These are phyloP conservation scores for Oryza meyeriana DNA, from an alignment of 176 grass and related monocot genomes.

Conservation along the genomic window DNA sequence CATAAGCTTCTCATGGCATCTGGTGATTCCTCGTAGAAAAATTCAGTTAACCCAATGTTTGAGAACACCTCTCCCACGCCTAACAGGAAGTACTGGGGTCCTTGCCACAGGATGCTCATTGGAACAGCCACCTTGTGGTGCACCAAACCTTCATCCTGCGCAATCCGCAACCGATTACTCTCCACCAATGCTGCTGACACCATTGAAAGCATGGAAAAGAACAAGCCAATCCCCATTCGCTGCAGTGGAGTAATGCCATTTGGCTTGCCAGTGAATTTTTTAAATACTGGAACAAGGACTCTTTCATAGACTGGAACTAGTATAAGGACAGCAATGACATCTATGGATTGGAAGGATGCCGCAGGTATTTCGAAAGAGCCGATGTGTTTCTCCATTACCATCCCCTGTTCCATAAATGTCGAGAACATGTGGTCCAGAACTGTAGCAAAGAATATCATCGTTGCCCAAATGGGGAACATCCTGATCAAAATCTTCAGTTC, in stretches of 20 bases:
- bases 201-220: slow-evolving; percentile 48
- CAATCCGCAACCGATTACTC: slow-evolving; percentile 36
- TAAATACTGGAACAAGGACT: slow-evolving; percentile 46
- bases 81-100: slow-evolving; percentile 57
- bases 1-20: slow-evolving; percentile 59
- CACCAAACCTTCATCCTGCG: slow-evolving; percentile 26
- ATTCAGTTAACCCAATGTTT: slow-evolving; percentile 44
- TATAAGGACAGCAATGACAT: slow-evolving; percentile 36
- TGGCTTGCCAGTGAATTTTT: slow-evolving; percentile 40
- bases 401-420: slow-evolving; percentile 56
- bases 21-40: slow-evolving; percentile 63
- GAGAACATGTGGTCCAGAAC: slow-evolving; percentile 51
- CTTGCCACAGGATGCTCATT: slow-evolving; percentile 65
- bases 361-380: slow-evolving; percentile 50
- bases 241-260: slow-evolving; percentile 54
- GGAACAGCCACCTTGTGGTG: slow-evolving; percentile 22
- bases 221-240: slow-evolving; percentile 47
- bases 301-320: slow-evolving; percentile 55
- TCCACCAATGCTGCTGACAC: slow-evolving; percentile 53
- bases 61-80: slow-evolving; percentile 58
- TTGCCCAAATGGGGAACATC: slow-evolving; percentile 58
- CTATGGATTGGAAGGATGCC: slow-evolving; percentile 53
- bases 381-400: slow-evolving; percentile 41
- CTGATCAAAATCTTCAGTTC: slow-evolving; percentile 61
- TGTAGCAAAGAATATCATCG: slow-evolving; percentile 40